A percentile compares a stretch with the other conserved stretches of the same genome.
Evolutionary conservation across 352 stramenopile genomes (phyloP).

Genomic region (Phytopythium montanum): DNA sequence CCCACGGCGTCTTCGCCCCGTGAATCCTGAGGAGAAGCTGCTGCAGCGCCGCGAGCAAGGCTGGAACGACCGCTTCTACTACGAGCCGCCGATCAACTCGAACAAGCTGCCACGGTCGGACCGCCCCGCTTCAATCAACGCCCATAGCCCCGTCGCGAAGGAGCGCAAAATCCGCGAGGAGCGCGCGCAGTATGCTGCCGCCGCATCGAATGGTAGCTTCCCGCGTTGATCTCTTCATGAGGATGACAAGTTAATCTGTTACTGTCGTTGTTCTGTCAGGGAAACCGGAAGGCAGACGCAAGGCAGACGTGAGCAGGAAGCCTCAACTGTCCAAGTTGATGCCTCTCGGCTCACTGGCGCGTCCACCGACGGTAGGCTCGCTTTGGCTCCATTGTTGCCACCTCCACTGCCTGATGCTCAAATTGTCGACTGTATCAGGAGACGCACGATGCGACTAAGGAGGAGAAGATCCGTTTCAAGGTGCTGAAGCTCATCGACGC

Average conservation of each 20-base stretch:
- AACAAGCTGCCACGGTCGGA: constrained; percentile 35
- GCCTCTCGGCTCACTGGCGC: constrained; percentile 28
- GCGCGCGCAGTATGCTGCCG: constrained; percentile 53
- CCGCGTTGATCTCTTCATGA: not conserved
- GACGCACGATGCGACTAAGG: constrained; percentile 31
- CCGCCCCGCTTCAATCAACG: constrained; percentile 18
- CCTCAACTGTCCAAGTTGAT: constrained; percentile 26
- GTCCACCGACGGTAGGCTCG: constrained; percentile 25
- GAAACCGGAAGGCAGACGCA: constrained; percentile 21
- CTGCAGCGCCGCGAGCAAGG: constrained; percentile 60
- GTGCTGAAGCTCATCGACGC: constrained; percentile 62
- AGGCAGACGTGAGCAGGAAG: constrained; percentile 16
- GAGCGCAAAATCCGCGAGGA: constrained; percentile 54
- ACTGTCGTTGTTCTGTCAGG: constrained; percentile 10
- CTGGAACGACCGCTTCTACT: constrained; percentile 73
- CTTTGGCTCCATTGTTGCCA: not conserved
- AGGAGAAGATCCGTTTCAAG: constrained; percentile 71
- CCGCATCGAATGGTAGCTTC: not conserved
- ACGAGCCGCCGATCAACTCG: constrained; percentile 43
- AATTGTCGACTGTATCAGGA: constrained; percentile 13
- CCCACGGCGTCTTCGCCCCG: constrained; percentile 34
- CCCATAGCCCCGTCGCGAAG: constrained; percentile 24
- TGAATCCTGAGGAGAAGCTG: constrained; percentile 42
- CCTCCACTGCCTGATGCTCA: not conserved
- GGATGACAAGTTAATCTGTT: not conserved